Conservation (phyloP, 306 rosid genomes). For the Chamaecrista fasciculata region DNA sequence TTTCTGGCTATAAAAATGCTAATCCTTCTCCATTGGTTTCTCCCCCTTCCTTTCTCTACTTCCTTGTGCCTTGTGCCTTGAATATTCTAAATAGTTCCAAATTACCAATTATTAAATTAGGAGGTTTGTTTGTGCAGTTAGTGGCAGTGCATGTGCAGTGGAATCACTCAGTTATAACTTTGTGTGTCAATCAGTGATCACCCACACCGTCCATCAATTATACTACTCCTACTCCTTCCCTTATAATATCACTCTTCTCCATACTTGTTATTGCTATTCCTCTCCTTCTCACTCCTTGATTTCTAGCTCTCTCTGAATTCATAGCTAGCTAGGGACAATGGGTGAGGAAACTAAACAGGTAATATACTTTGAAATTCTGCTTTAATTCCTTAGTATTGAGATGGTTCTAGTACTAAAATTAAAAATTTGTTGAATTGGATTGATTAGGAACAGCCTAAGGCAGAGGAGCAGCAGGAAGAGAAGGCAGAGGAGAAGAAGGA, state of each 20-base stretch:
- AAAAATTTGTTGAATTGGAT: background rate
- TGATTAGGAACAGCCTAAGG: conserved; percentile 34
- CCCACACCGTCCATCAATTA: conserved; percentile 41
- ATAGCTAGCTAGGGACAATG: conserved; percentile 52
- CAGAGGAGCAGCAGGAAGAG: conserved; percentile 24
- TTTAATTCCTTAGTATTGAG: background rate
- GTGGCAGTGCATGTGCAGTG: conserved; percentile 74
- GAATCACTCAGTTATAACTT: conserved; percentile 52
- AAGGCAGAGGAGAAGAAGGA: conserved; percentile 44
- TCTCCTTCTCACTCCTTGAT: background rate
- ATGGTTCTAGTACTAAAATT: background rate
- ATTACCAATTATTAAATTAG: conserved; percentile 47
- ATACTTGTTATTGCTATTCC: background rate
- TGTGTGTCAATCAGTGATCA: conserved; percentile 29
- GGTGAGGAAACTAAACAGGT: conserved; percentile 81
- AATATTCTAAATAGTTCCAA: conserved; percentile 33
- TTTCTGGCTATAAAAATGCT: conserved; percentile 55
- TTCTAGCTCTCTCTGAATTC: too few relatives aligned
- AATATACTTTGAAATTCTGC: conserved; percentile 9
- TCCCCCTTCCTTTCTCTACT: conserved; percentile 24
- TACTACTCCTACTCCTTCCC: conserved; percentile 30
- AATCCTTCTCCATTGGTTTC: conserved; percentile 41
- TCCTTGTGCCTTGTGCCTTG: conserved; percentile 31
- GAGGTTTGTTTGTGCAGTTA: conserved; percentile 41
- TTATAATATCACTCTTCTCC: conserved; percentile 39